These are phyloP conservation scores for Jasminum sambac DNA, from an alignment of 257 asterid genomes.

Conservation along the genomic window DNA sequence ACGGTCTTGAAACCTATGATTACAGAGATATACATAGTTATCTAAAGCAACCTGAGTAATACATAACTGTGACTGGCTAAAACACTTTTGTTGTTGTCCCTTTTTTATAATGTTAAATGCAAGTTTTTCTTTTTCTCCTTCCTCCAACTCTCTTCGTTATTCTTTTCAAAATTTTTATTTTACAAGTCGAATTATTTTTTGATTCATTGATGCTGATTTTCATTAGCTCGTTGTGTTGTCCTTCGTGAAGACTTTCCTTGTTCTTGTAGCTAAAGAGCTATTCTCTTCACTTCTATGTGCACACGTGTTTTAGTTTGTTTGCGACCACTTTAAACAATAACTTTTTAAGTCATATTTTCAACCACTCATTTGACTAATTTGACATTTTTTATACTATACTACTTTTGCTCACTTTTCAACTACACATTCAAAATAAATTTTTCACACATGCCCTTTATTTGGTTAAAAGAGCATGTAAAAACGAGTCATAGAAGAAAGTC, in stretches of 20 bases:
- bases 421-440: too few relatives aligned
- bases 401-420: too few relatives aligned
- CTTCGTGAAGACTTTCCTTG: neutral
- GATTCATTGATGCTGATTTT: neutral
- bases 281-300: neutral
- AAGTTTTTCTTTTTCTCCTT: neutral
- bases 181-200: neutral
- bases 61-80: neutral
- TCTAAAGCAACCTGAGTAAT: neutral
- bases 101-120: neutral
- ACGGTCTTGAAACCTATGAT: constrained; percentile 4
- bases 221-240: neutral
- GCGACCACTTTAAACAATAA: too few relatives aligned
- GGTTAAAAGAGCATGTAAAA: neutral
- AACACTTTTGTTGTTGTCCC: neutral
- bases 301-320: neutral
- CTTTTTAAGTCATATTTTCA: too few relatives aligned
- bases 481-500: neutral
- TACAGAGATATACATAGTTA: neutral
- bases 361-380: too few relatives aligned
- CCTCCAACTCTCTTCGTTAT: neutral
- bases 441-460: neutral
- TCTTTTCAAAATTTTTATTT: neutral
- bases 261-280: neutral
- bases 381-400: too few relatives aligned